Evolutionary conservation across 2,329 filamentous ascomycete genomes (phyloP), one percentile per base, ranked within the genome.

Genomic region (Thielaviopsis musarum): DNA sequence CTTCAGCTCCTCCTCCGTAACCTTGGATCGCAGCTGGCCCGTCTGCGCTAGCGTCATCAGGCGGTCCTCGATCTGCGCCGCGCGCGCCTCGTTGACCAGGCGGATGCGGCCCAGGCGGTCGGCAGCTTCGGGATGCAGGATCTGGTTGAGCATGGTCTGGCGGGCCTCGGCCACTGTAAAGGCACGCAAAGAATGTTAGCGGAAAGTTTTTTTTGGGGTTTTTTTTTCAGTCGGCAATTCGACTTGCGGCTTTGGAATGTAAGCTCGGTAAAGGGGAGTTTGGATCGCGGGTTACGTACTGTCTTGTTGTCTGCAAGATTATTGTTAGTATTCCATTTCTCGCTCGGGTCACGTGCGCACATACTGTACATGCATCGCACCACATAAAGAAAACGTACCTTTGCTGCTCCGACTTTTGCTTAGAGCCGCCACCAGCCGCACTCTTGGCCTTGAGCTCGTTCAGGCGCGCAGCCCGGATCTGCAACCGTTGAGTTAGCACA

Each of bases 51-150:
- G 81, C 83, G 85, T 90, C 71, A 98, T 91, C 60, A 98, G 80
- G 56, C 91, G 75, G 77, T 94, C 91, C 76, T 98, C 93, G 60
- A 98, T 82, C 67, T 96, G 90, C 63, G 79, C 81, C 41, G 93
- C 93, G 67, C 93, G 88, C 66, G 85, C 84, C 70, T 91, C 89
- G 74, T 97, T 97, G 69, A 98, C 93, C 62, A 98, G 83, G 38
- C 91, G 86, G 74, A 98, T 97, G 65, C 93, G 88, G 60, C 88
- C 89, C 1, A 98, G 80, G 15, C 93, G 87, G 74, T 98, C 93
- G 62, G 89, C 87, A 19, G 93, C 93, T 68, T 91, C 89, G 65
- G 93, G 93, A 67, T 91, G 85, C 63, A 98, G 88, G 75, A 98
- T 97, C 73, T 97, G 93, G 66, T 80, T 81, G 63, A 98, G 84